Evolutionary conservation across 2,329 filamentous ascomycete genomes (phyloP).

Genomic region (Clonostachys rosea): DNA sequence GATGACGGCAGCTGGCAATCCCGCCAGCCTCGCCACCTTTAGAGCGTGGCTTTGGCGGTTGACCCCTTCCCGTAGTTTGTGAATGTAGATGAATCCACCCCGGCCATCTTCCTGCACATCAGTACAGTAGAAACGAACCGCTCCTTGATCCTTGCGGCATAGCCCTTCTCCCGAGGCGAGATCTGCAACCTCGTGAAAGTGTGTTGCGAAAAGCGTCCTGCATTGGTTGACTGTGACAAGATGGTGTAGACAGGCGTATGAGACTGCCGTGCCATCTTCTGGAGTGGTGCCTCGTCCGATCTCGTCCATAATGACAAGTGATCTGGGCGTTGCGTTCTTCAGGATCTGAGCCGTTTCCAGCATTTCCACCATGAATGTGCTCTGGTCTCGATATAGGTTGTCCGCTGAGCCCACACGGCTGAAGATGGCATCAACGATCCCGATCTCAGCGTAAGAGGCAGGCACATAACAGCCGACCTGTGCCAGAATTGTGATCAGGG

Average conservation of each 20-base stretch:
- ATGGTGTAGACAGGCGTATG: slow-evolving; percentile 83
- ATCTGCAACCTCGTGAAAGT: slow-evolving; percentile 84
- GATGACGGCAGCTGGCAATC: slow-evolving; percentile 70
- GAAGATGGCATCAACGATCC: slow-evolving; percentile 94
- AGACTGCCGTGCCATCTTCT: slow-evolving; percentile 84
- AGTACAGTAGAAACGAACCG: slow-evolving; percentile 77
- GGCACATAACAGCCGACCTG: slow-evolving; percentile 93
- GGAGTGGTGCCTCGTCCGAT: slow-evolving; percentile 92
- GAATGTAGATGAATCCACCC: slow-evolving; percentile 78
- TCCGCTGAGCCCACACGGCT: slow-evolving; percentile 91
- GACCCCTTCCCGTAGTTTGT: slow-evolving; percentile 74
- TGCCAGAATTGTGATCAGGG: slow-evolving; percentile 87
- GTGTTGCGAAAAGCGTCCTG: slow-evolving; percentile 86
- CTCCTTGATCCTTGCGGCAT: slow-evolving; percentile 20
- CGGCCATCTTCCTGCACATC: slow-evolving; percentile 72
- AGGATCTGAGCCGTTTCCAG: slow-evolving; percentile 90
- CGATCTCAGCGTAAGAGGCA: slow-evolving; percentile 78
- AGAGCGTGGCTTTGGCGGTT: slow-evolving; percentile 87
- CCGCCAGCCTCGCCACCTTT: slow-evolving; percentile 88
- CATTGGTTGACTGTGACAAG: slow-evolving; percentile 73
- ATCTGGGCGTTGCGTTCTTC: slow-evolving; percentile 74
- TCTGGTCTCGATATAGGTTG: slow-evolving; percentile 90
- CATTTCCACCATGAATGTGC: slow-evolving; percentile 99
- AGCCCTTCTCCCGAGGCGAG: slow-evolving; percentile 56
- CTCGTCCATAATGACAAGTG: slow-evolving; percentile 98